phyloP scores from a whole-genome alignment of 345 rosid species.

The Viola odorata region DNA sequence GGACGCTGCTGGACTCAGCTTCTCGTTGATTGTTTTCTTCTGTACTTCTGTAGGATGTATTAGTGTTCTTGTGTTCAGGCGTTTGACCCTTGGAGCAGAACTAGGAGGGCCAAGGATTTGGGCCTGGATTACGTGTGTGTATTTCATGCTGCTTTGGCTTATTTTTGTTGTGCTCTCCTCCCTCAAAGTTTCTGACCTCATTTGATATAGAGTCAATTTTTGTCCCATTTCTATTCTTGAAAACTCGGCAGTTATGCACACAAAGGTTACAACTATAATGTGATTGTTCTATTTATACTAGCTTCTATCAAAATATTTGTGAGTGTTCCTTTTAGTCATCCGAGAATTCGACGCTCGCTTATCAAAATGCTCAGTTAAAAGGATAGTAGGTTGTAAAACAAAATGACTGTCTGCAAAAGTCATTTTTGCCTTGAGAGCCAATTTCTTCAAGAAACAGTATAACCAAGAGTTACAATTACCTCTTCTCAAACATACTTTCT shows the following conservation, averaged over 20 bases:
- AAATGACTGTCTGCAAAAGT: no score
- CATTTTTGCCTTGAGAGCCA: no score
- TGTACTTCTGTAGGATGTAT: constrained; percentile 73
- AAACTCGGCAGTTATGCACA: no score
- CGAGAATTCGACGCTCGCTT: no score
- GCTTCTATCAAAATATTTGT: no score
- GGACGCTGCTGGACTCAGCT: constrained; percentile 68
- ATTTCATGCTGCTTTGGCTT: constrained; percentile 74
- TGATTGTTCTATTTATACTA: no score
- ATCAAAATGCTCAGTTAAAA: no score
- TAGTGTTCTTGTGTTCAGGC: constrained; percentile 63
- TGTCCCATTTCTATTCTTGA: neutral
- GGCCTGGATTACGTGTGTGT: constrained; percentile 71
- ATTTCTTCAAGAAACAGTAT: neutral
- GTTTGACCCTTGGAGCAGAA: constrained; percentile 72
- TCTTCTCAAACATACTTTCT: no score
- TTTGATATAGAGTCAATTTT: constrained; percentile 27
- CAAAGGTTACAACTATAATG: no score
- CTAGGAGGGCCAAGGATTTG: constrained; percentile 83
- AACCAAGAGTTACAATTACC: neutral
- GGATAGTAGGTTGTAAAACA: no score
- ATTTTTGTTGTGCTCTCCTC: constrained; percentile 74
- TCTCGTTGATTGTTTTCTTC: constrained; percentile 78
- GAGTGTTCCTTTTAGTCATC: no score
- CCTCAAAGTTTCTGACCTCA: constrained; percentile 54